Evolutionary conservation across 371 early-diverging fungal genomes (phyloP), one percentile per base, ranked within the genome.

Genomic region (Neoconidiobolus thromboides): DNA sequence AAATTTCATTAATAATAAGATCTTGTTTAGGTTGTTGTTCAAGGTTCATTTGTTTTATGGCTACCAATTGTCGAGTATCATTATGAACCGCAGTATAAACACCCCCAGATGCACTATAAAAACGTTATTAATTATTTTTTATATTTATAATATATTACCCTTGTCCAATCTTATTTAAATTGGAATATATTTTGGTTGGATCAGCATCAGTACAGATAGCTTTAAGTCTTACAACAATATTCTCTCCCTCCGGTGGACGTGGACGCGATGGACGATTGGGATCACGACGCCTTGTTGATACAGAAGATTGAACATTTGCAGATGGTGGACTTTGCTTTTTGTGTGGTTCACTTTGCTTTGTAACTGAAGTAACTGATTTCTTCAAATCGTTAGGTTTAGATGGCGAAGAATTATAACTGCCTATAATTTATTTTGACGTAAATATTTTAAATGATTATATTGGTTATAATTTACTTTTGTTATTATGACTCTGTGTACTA

Each of bases 21-120:
- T 93, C 96, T 72, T 93, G 92, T 70, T 91, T 91, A 36, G 93
- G 93, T 70, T 96, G 94, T 67, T 89, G 83, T 63, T 89, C 88
- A 60, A 96, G 72, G 64, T 93, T 89, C 91, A 93, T 96, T 68
- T 93, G 93, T 71, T 93, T 93, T 66, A 92, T 91, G 1, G 93
- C 93, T 1, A 93, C 93, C 1, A 80, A 76, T 26, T 76, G 65
- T 40, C 80, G 76, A 4, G 79, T 75, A 2, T 74, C 75, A 1
- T 79, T 76, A 43, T 85, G 78, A 68, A 85, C 76, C 1, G 93
- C 93, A 1, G 86, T 89, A 63, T 77, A 93, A 0, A 95, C 96
- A 54, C 90, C 89, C 38, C 92, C 95, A n/a, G 91, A 91, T 2
- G 95, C 92, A 41, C 93, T 86, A 63, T 26, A 38, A 54, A 38